Conservation (phyloP, 2,329 filamentous ascomycete genomes). For the Rhynchosporium agropyri region DNA sequence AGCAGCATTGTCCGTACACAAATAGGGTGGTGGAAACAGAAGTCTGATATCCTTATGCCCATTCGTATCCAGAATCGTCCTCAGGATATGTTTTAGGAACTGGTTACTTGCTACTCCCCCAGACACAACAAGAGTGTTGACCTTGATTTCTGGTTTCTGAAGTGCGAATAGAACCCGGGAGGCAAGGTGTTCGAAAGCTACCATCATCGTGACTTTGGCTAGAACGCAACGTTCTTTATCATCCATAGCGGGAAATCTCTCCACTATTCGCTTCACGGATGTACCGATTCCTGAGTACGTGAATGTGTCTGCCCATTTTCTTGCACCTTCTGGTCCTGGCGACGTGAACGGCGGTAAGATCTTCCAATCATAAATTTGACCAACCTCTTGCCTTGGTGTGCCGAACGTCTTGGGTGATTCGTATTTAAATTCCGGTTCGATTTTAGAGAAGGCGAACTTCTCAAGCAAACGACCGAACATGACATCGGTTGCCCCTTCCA, state of each 20-base stretch:
- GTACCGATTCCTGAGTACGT: constrained; percentile 76
- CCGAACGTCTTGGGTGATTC: constrained; percentile 52
- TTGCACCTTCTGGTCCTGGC: constrained; percentile 48
- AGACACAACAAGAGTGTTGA: constrained; percentile 74
- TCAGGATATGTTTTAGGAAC: constrained; percentile 71
- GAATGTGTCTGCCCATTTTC: constrained; percentile 50
- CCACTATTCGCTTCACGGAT: constrained; percentile 60
- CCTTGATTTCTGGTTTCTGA: constrained; percentile 40
- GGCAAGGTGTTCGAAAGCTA: constrained; percentile 85
- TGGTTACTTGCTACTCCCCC: constrained; percentile 89
- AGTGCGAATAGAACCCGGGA: constrained; percentile 74
- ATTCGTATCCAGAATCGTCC: constrained; percentile 61
- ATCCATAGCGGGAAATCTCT: constrained; percentile 49
- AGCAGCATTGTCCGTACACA: constrained; percentile 94
- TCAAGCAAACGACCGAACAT: constrained; percentile 85
- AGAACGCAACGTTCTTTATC: constrained; percentile 67
- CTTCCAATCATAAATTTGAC: constrained; percentile 63
- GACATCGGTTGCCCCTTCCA: constrained; percentile 60
- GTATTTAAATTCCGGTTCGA: constrained; percentile 45
- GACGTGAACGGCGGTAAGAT: constrained; percentile 68
- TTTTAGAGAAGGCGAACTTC: constrained; percentile 69
- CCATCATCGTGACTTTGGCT: constrained; percentile 73
- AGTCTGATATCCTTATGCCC: constrained; percentile 65
- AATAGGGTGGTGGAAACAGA: constrained; percentile 70
- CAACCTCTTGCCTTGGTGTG: constrained; percentile 53